phyloP scores from a whole-genome alignment of 768 basidiomycete species.

The Kwoniella sp. region DNA sequence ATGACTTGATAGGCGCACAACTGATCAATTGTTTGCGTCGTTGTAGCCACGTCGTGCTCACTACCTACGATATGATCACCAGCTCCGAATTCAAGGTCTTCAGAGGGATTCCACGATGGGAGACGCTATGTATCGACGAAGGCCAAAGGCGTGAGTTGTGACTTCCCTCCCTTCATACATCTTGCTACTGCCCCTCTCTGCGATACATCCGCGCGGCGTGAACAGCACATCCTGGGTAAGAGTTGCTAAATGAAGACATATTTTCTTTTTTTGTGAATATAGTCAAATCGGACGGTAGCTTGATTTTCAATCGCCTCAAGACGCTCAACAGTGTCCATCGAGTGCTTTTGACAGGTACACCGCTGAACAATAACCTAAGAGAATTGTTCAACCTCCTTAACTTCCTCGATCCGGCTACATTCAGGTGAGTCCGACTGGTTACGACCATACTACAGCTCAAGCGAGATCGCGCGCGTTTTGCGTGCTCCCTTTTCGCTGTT shows the following conservation, averaged over 20 bases:
- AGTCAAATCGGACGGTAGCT: constrained; percentile 81
- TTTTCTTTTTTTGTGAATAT: too few species aligned
- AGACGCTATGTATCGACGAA: constrained; percentile 89
- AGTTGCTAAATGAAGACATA: too few species aligned
- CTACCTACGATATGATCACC: constrained; percentile 85
- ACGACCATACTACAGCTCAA: too few species aligned
- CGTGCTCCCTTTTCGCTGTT: not conserved
- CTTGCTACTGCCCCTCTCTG: too few species aligned
- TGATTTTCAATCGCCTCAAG: constrained; percentile 79
- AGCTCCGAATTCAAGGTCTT: constrained; percentile 74
- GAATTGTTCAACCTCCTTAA: constrained; percentile 97
- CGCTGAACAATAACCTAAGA: constrained; percentile 93
- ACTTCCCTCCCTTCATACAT: not conserved
- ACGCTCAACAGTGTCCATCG: constrained; percentile 77
- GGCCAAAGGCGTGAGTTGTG: constrained; percentile 75
- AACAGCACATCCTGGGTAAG: too few species aligned
- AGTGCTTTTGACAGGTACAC: constrained; percentile 92
- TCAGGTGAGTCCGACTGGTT: constrained; percentile 45
- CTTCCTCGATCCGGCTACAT: constrained; percentile 64
- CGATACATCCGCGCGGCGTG: too few species aligned
- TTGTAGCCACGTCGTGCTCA: constrained; percentile 85
- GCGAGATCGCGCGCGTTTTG: too few species aligned
- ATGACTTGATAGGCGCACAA: not conserved
- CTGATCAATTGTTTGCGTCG: constrained; percentile 53
- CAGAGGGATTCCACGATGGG: constrained; percentile 84